Base-by-base conservation (phyloP, 2,329 filamentous ascomycete species). In the Septoria linicola region DNA sequence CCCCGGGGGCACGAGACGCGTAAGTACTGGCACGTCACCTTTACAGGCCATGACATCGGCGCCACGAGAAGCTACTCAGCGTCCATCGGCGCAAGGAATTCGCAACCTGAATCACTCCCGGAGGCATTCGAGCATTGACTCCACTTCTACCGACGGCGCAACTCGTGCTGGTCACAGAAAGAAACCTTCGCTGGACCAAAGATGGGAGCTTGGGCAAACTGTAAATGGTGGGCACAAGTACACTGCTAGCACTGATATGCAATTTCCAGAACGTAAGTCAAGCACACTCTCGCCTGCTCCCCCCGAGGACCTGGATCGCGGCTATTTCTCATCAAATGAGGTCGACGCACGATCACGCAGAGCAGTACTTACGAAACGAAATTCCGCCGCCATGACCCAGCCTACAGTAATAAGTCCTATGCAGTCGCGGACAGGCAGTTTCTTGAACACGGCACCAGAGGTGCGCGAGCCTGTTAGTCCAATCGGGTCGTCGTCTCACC, bases 241-340 rank as follows among this genome's bases (percentile, higher is more conserved):
- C 43, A 60, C 57, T 20, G 45, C 54, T 16, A 60, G 59, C 44
- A 54, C 58, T 16, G 63, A 64, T 32, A 42, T 52, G 27, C 47
- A 51, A 13, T 41, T 54, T 20, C 49, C 54, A 14, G 41, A 66
- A 39, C 52, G 68, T 36, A 62, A 69, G 30, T 62, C 69, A 31
- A 67, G 66, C 14, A 63, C 68, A 13, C 49, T 59, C 5, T 44
- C 51, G 17, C 56, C 65, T 27, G 55, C 65, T 25, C 67, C 64
- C 19, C 65, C 71, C 39, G 70, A 72, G 49, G 88, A 95, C 54
- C 70, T 89, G 13, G 93, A 97, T 63, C 82, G 89, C 30, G 92
- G 91, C 19, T 97, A 97, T 69, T 96, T 96, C 66, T 96, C 92
- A 6, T 89, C 91, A 2, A 87, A 87, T 13, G 92, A 97, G 64